phyloP scores from a whole-genome alignment of 1,284 basidiomycete species.

The Lentinula novae-zelandiae region DNA sequence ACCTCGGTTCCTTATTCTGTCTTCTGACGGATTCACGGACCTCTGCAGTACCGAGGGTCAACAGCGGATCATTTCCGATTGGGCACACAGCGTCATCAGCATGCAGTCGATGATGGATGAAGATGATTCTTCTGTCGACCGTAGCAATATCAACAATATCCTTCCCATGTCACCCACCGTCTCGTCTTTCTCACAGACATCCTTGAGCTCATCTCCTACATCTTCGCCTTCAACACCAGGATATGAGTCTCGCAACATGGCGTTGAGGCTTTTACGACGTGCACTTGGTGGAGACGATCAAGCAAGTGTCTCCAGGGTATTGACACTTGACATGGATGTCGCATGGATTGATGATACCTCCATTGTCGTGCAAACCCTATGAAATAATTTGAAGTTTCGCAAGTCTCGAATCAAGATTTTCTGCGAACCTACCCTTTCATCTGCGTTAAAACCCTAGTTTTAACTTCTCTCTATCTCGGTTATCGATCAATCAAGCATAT shows the following conservation, averaged over 20 bases:
- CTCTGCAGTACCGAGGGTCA: conserved; percentile 47
- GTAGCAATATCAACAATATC: conserved; percentile 13
- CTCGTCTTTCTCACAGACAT: conserved; percentile 6
- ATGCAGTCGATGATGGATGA: not conserved
- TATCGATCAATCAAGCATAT: not conserved
- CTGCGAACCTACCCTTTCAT: no score
- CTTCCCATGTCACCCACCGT: conserved; percentile 13
- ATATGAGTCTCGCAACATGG: conserved; percentile 41
- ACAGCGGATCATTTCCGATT: conserved; percentile 41
- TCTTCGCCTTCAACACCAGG: conserved; percentile 6
- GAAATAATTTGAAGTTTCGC: not conserved
- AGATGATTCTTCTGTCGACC: not conserved
- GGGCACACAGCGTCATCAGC: conserved; percentile 38
- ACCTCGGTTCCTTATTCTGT: conserved; percentile 53
- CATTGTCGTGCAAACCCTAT: conserved; percentile 53
- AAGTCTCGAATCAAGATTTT: not conserved
- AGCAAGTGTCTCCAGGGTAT: conserved; percentile 49
- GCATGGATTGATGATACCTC: conserved; percentile 72
- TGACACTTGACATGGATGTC: conserved; percentile 61
- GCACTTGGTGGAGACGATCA: conserved; percentile 56
- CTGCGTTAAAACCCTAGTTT: no score
- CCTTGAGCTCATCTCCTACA: not conserved
- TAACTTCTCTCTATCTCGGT: not conserved
- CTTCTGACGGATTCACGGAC: conserved; percentile 66
- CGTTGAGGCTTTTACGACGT: conserved; percentile 51